These are phyloP conservation scores for Blumeria graminis DNA, from an alignment of 2,329 filamentous ascomycete species.

Conservation along the genomic window DNA sequence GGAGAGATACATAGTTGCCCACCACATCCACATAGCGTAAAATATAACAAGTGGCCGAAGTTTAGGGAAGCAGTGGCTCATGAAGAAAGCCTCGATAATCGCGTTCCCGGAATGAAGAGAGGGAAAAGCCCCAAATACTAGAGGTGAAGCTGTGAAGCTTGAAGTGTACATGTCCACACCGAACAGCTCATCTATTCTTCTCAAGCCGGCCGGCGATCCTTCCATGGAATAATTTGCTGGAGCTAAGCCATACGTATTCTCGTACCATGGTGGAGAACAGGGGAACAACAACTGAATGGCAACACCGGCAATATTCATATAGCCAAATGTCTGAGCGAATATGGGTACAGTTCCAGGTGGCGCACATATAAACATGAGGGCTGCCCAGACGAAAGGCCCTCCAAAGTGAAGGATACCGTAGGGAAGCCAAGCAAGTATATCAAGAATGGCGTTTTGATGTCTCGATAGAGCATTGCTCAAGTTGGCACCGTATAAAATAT, in stretches of 20 bases:
- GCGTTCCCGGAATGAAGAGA: slow-evolving; percentile 79
- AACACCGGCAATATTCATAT: slow-evolving; percentile 75
- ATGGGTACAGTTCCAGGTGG: slow-evolving; percentile 67
- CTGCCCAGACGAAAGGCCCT: slow-evolving; percentile 55
- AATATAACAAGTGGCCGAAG: slow-evolving; percentile 56
- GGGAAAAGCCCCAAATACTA: slow-evolving; percentile 89
- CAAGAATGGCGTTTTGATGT: slow-evolving; percentile 60
- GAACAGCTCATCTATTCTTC: slow-evolving; percentile 71
- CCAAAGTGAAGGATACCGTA: slow-evolving; percentile 85
- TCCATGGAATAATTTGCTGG: slow-evolving; percentile 82
- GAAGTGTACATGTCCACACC: slow-evolving; percentile 85
- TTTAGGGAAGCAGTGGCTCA: slow-evolving; percentile 76
- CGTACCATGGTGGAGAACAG: slow-evolving; percentile 91
- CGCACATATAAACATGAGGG: slow-evolving; percentile 66
- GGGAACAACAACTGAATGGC: slow-evolving; percentile 76
- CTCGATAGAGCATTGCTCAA: slow-evolving; percentile 86
- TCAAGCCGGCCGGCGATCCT: slow-evolving; percentile 72
- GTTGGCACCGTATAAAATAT: slow-evolving; percentile 89
- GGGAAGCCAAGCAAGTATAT: slow-evolving; percentile 77
- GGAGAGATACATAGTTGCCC: slow-evolving; percentile 94
- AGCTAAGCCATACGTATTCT: slow-evolving; percentile 73
- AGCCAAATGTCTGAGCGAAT: slow-evolving; percentile 72
- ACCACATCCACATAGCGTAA: slow-evolving; percentile 89
- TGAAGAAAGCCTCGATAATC: slow-evolving; percentile 72
- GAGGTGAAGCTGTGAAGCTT: slow-evolving; percentile 67